phyloP scores from a whole-genome alignment of 192 early-diverging fungal genomes.

The Coemansia sp. region DNA sequence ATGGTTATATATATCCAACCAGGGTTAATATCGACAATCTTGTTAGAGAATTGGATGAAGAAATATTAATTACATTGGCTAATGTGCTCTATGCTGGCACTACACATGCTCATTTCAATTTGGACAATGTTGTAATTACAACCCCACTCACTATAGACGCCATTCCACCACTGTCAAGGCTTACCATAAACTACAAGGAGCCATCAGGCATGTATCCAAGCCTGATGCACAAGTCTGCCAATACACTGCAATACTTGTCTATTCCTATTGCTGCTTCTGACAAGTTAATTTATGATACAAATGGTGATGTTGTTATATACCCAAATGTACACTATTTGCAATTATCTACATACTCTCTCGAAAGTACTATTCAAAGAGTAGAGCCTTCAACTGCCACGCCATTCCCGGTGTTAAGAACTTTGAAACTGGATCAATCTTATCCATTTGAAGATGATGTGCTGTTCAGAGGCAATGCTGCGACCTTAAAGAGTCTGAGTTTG shows the following conservation, averaged over 20 bases:
- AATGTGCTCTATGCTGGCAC: too few relatives aligned
- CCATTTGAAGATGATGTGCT: not conserved
- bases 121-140: too few relatives aligned
- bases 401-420: not conserved
- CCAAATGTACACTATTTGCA: not conserved
- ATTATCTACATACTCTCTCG: too few relatives aligned
- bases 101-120: not conserved
- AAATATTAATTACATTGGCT: too few relatives aligned
- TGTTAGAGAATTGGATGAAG: too few relatives aligned
- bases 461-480: constrained; percentile 4
- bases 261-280: too few relatives aligned
- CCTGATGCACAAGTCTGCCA: not conserved
- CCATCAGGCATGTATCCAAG: too few relatives aligned
- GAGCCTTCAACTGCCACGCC: not conserved
- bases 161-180: not conserved
- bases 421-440: not conserved
- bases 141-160: too few relatives aligned
- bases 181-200: too few relatives aligned
- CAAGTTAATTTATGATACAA: not conserved
- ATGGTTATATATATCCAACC: not conserved
- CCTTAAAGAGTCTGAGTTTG: not conserved
- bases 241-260: not conserved
- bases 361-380: too few relatives aligned
- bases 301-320: not conserved
- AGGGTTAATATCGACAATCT: not conserved